These are phyloP conservation scores for Dendrobium huoshanense DNA, from an alignment of 106 monocot species.

Conservation along the genomic window DNA sequence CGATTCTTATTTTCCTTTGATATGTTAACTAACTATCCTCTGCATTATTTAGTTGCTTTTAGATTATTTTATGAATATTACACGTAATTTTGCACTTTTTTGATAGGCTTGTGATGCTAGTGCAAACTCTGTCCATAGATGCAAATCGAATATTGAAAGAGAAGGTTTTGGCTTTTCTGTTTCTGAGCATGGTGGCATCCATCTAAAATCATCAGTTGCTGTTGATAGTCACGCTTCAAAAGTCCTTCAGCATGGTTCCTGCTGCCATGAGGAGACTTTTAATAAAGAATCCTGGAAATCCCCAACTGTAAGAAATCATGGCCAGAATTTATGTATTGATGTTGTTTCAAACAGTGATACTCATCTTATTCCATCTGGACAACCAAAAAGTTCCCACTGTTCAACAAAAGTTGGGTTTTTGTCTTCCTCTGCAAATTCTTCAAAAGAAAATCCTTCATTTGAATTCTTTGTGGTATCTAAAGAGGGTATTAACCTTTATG, in stretches of 20 bases:
- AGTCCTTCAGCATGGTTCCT: neutral
- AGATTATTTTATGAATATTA: neutral
- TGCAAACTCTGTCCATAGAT: constrained; percentile 9
- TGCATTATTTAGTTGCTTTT: neutral
- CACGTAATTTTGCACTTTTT: neutral
- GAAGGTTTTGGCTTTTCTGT: constrained; percentile 10
- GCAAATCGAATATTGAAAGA: constrained; percentile 10
- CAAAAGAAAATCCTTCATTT: constrained; percentile 39
- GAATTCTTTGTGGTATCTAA: constrained; percentile 74
- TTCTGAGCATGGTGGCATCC: neutral
- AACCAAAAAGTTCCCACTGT: constrained; percentile 11
- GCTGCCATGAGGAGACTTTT: constrained; percentile 1
- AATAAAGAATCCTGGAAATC: constrained; percentile 6
- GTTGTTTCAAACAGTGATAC: constrained; percentile 3
- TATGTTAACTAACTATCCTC: neutral
- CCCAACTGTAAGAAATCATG: constrained; percentile 1
- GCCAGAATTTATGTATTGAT: constrained; percentile 6
- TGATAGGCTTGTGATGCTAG: neutral
- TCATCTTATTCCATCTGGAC: constrained; percentile 1
- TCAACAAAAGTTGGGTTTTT: constrained; percentile 20
- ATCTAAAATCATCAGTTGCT: constrained; percentile 4
- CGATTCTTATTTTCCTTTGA: neutral
- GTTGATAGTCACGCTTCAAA: constrained; percentile 4
- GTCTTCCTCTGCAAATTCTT: constrained; percentile 13
- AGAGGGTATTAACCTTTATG: constrained; percentile 64